Conservation (phyloP, 805 yeast species). For the Danielia oregonensis region DNA sequence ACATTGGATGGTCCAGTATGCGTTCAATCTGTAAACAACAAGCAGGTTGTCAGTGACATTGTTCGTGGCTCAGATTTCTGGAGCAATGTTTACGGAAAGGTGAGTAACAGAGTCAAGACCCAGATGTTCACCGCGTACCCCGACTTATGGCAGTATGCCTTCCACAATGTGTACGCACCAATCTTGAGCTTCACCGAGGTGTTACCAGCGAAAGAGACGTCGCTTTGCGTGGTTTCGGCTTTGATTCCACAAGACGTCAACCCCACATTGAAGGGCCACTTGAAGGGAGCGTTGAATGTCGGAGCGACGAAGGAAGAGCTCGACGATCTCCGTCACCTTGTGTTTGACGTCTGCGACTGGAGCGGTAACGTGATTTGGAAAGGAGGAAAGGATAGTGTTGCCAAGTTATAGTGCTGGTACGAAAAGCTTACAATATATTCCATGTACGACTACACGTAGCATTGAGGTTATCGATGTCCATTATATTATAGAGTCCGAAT, state of each 20-base stretch:
- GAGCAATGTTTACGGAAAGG: conserved; percentile 72
- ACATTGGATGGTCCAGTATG: conserved; percentile 43
- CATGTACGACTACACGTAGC: too few relatives aligned
- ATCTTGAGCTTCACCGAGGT: conserved; percentile 65
- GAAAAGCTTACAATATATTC: not conserved
- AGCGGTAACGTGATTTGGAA: conserved; percentile 52
- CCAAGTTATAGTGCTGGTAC: conserved; percentile 46
- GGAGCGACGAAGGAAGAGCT: conserved; percentile 70
- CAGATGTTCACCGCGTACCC: conserved; percentile 79
- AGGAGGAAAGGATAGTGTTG: conserved; percentile 54
- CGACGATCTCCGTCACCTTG: conserved; percentile 54
- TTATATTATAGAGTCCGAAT: too few relatives aligned
- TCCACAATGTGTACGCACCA: conserved; percentile 74
- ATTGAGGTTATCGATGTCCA: too few relatives aligned
- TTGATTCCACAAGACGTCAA: conserved; percentile 90
- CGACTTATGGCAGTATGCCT: conserved; percentile 73
- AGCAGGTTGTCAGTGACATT: conserved; percentile 24
- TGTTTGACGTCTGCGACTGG: conserved; percentile 67
- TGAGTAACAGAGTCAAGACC: conserved; percentile 59
- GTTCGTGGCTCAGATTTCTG: conserved; percentile 63
- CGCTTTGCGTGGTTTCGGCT: conserved; percentile 71
- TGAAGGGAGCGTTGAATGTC: conserved; percentile 77
- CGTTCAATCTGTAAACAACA: conserved; percentile 25
- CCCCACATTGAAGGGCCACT: conserved; percentile 88
- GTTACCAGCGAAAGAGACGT: conserved; percentile 64